Conservation (phyloP, 768 basidiomycete genomes). For the Rhizopogon sp. region DNA sequence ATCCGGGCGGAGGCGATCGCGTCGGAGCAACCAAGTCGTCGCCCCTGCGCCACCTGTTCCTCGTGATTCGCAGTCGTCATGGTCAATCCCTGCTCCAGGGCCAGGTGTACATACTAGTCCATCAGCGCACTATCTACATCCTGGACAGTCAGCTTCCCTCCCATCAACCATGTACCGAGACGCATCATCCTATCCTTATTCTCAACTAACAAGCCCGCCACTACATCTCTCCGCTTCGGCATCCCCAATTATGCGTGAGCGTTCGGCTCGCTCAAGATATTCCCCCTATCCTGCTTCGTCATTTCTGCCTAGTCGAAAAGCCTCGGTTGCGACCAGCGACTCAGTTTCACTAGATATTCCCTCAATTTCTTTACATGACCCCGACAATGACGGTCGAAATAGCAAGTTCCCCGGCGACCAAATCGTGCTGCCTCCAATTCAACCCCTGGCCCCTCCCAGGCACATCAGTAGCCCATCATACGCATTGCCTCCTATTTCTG, state of each 20-base stretch:
- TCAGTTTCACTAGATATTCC: constrained; percentile 31
- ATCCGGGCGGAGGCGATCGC: constrained; percentile 55
- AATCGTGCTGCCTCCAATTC: constrained; percentile 38
- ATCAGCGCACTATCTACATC: constrained; percentile 17
- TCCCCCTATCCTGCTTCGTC: constrained; percentile 40
- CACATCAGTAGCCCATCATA: constrained; percentile 35
- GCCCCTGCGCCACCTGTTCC: constrained; percentile 26
- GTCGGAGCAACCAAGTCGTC: constrained; percentile 43
- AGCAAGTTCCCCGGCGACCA: constrained; percentile 26
- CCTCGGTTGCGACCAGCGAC: constrained; percentile 17
- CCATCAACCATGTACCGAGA: constrained; percentile 21
- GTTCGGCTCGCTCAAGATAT: constrained; percentile 28
- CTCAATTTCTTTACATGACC: constrained; percentile 29
- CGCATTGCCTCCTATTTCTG: constrained; percentile 64
- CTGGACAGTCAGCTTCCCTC: constrained; percentile 15
- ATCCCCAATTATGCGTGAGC: constrained; percentile 20
- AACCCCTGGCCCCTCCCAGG: constrained; percentile 25
- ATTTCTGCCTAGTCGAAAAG: constrained; percentile 17
- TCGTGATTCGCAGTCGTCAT: constrained; percentile 32
- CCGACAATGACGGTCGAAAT: constrained; percentile 20
- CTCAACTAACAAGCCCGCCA: constrained; percentile 23
- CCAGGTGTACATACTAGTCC: constrained; percentile 15
- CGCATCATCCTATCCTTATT: constrained; percentile 20
- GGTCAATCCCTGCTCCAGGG: constrained; percentile 39
- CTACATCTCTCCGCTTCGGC: constrained; percentile 26